Evolutionary conservation across 257 asterid genomes (phyloP).

Genomic region (Sherardia arvensis): DNA sequence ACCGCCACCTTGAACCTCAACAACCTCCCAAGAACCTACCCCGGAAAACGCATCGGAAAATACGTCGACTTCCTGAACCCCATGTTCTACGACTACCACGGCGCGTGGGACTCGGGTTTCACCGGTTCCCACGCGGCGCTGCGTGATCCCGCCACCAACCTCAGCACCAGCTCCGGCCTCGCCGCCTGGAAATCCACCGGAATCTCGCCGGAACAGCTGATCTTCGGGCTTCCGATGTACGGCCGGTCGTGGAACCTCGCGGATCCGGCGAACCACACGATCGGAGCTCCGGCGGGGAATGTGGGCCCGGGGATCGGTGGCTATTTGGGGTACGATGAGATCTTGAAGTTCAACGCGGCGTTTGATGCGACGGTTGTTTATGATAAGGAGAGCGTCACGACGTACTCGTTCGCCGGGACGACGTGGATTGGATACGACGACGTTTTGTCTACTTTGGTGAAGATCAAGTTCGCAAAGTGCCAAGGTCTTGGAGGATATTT

Average conservation of each 20-base stretch:
- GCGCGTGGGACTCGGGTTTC: constrained; percentile 37
- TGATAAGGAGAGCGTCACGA: constrained; percentile 40
- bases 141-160: constrained; percentile 33
- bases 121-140: constrained; percentile 50
- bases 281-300: constrained; percentile 48
- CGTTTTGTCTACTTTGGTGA: constrained; percentile 18
- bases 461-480: constrained; percentile 39
- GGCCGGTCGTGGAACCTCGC: constrained; percentile 55
- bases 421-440: constrained; percentile 68
- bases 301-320: constrained; percentile 53
- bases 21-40: constrained; percentile 19
- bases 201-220: constrained; percentile 26
- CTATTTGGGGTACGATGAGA: constrained; percentile 25
- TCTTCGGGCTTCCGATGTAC: constrained; percentile 60
- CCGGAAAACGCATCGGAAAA: constrained; percentile 15
- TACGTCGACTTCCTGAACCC: constrained; percentile 38
- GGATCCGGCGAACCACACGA: constrained; percentile 45
- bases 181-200: constrained; percentile 40
- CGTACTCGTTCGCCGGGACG: constrained; percentile 42
- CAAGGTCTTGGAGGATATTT: constrained; percentile 65
- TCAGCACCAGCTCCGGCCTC: constrained; percentile 53
- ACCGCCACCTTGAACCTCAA: constrained; percentile 22
- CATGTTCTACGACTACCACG: constrained; percentile 38
- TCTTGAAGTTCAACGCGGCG: constrained; percentile 29
- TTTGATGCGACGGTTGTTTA: constrained; percentile 37